Evolutionary conservation across 768 basidiomycete species (phyloP), one percentile per base, ranked within the genome.

Genomic region (Agaricus sinodeliciosus): DNA sequence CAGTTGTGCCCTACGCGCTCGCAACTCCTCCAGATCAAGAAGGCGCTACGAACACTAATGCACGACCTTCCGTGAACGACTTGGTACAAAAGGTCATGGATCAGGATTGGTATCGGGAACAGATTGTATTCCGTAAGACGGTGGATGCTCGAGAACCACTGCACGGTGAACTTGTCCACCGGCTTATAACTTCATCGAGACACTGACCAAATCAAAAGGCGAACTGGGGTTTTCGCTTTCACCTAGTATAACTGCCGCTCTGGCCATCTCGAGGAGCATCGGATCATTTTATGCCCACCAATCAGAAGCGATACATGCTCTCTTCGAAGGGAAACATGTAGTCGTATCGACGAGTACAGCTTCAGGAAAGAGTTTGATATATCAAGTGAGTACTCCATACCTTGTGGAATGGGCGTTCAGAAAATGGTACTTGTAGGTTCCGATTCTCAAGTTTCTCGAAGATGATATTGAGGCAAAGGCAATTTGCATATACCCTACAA

Each of bases 341-440:
- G 88, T 94, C 34, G 87, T 94, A 26, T 93, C 90, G 4, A 94
- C 92, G 0, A 86, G 85, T 57, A 95, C 93, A 7, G 91, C 92
- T 6, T 92, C 90, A 3, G 90, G 90, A 3, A 93, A 92, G 69
- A 91, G 88, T 67, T 70, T 91, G 12, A 90, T 92, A 40, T 93
- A 91, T 64, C 90, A 92, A 72, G 89, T 84, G 53, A 28, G 60
- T 48, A 51, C 2, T 36, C 5, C 13, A 12, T 42, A 35, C 26
- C 11, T n/a, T 27, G 7, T 15, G 9, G 4, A 19, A 1, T n/a
- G 19, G 34, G 25, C 40, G 28, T 16, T 4, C 22, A 4, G 26
- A 15, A 44, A 19, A 44, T 18, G 8, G 11, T 4, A 16, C 13
- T 22, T 11, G 43, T 48, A 91, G 86, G 77, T 92, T 18, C 91